These are phyloP conservation scores for Exophiala lecanii-corni DNA, from an alignment of 2,329 filamentous ascomycete genomes.

Conservation along the genomic window DNA sequence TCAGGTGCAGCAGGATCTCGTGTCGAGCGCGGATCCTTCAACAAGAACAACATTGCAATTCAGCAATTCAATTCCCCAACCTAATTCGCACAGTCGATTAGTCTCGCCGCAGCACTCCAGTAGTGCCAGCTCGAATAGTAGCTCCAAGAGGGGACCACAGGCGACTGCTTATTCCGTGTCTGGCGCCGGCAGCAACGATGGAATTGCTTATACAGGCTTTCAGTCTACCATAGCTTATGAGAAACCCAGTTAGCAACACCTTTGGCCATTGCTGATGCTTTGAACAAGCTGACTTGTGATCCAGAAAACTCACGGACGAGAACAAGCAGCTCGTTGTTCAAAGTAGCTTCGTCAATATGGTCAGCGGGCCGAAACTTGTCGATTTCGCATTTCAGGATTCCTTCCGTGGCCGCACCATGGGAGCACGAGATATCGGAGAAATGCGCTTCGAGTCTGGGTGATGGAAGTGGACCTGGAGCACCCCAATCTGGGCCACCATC, in stretches of 20 bases:
- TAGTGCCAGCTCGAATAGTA: background rate
- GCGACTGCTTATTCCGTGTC: background rate
- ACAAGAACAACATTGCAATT: background rate
- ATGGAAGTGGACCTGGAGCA: no score
- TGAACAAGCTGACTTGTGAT: background rate
- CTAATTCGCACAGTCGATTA: background rate
- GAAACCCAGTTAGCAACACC: background rate
- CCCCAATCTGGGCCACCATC: slow-evolving; percentile 1
- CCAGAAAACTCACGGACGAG: background rate
- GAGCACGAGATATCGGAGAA: slow-evolving; percentile 20
- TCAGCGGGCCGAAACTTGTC: slow-evolving; percentile 3
- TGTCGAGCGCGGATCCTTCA: background rate
- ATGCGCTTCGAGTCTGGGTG: no score
- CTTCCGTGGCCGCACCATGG: slow-evolving; percentile 15
- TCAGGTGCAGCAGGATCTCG: background rate
- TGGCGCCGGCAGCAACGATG: background rate
- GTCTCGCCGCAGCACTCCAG: background rate
- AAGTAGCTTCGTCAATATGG: slow-evolving; percentile 11
- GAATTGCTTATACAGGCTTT: background rate
- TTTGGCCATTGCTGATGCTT: background rate
- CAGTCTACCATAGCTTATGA: background rate
- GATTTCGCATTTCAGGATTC: slow-evolving; percentile 17
- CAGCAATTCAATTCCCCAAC: background rate
- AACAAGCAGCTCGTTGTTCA: slow-evolving; percentile 15
- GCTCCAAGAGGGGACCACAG: background rate